A percentile compares a stretch with the other conserved stretches of the same genome.
phyloP scores from a whole-genome alignment of 805 yeast genomes.

The Metschnikowia bowlesiae region DNA sequence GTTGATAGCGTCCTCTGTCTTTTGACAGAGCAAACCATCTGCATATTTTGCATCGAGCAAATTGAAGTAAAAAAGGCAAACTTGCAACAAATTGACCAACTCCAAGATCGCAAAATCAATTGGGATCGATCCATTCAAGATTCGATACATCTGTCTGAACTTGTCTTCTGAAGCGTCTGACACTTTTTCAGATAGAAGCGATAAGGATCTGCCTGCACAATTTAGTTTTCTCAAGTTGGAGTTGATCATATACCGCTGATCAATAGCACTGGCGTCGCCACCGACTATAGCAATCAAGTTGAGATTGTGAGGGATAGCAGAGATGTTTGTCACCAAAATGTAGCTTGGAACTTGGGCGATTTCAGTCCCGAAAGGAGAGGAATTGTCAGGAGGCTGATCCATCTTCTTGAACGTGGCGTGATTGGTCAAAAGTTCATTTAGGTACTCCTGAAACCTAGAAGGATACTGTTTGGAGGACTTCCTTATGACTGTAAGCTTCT shows the following conservation, averaged over 20 bases:
- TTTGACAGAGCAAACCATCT: conserved; percentile 81
- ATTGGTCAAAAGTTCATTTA: conserved; percentile 60
- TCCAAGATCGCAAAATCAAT: conserved; percentile 67
- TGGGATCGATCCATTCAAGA: conserved; percentile 48
- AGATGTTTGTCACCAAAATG: conserved; percentile 78
- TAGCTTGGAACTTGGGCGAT: conserved; percentile 22
- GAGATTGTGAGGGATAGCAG: conserved; percentile 71
- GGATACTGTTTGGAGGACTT: conserved; percentile 47
- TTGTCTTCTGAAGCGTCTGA: conserved; percentile 77
- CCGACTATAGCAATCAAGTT: conserved; percentile 66
- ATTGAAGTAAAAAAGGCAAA: conserved; percentile 71
- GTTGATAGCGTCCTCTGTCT: conserved; percentile 65
- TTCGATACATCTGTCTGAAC: conserved; percentile 68
- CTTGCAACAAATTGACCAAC: conserved; percentile 69
- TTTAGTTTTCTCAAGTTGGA: conserved; percentile 70
- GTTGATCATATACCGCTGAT: conserved; percentile 63
- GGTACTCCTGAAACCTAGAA: conserved; percentile 49
- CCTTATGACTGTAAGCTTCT: conserved; percentile 51
- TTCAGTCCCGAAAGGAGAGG: conserved; percentile 1
- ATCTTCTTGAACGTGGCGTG: conserved; percentile 64
- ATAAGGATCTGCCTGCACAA: conserved; percentile 83
- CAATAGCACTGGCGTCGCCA: conserved; percentile 50
- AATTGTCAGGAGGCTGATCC: conserved; percentile 4
- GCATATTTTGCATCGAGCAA: conserved; percentile 62
- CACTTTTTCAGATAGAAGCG: conserved; percentile 60